Evolutionary conservation across 1,284 basidiomycete genomes (phyloP).

Genomic region (Apiotrichum sp.): DNA sequence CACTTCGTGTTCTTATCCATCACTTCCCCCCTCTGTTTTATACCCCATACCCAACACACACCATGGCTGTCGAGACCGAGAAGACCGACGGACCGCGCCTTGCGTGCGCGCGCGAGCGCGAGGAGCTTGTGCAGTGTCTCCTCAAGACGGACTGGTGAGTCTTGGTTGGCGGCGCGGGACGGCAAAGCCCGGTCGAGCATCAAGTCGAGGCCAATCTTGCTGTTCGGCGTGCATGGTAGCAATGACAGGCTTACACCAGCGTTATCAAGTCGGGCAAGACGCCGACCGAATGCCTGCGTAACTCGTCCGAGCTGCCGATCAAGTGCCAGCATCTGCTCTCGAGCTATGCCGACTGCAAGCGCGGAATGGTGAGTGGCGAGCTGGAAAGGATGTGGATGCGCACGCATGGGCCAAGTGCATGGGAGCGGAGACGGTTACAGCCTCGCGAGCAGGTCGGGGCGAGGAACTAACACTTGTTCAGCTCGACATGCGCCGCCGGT

Average conservation of each 20-base stretch:
- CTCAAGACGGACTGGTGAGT: slow-evolving; percentile 44
- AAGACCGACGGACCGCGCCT: slow-evolving; percentile 5
- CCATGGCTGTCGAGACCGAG: background rate
- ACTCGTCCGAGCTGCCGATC: slow-evolving; percentile 34
- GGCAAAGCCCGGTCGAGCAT: no score
- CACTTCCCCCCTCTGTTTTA: no score
- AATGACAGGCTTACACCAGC: slow-evolving; percentile 16
- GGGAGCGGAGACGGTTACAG: no score
- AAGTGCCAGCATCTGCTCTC: slow-evolving; percentile 44
- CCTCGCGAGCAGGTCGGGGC: no score
- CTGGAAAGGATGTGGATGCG: background rate
- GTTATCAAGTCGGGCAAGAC: slow-evolving; percentile 40
- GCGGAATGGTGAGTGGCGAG: slow-evolving; percentile 39
- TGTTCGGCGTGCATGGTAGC: background rate
- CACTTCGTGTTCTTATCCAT: background rate
- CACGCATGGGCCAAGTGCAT: background rate
- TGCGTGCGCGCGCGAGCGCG: slow-evolving; percentile 35
- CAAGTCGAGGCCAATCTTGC: background rate
- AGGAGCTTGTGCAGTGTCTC: slow-evolving; percentile 43
- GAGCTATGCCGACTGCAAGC: slow-evolving; percentile 44
- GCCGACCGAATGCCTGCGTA: slow-evolving; percentile 37
- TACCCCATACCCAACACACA: background rate
- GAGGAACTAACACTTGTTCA: slow-evolving; percentile 6
- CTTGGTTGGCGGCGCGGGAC: background rate
- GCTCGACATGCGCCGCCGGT: slow-evolving; percentile 46